These are phyloP conservation scores for carrot (Daucus carota) DNA, from an alignment of 129 eudicot species.

Conservation along the genomic window DNA sequence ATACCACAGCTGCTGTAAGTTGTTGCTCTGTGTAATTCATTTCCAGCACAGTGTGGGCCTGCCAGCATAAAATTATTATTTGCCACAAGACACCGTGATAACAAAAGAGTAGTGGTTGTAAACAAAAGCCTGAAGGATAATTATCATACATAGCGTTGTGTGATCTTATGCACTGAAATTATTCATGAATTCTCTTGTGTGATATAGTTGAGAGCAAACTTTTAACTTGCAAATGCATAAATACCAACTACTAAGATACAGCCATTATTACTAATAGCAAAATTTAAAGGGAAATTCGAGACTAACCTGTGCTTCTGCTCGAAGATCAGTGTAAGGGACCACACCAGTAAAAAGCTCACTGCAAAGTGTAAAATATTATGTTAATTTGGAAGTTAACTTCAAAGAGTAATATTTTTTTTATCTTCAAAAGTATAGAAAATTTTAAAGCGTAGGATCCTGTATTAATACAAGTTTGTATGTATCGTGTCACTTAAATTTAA, in stretches of 20 bases:
- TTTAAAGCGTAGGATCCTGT: not conserved
- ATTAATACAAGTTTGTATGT: not conserved
- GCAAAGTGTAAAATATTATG: conserved; percentile 23
- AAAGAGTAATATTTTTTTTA: not conserved
- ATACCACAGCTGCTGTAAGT: conserved; percentile 85
- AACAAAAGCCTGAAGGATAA: not conserved
- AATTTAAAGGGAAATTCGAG: not conserved
- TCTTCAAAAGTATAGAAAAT: not conserved
- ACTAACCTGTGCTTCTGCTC: conserved; percentile 92
- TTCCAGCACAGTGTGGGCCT: conserved; percentile 99
- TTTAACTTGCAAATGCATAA: no score
- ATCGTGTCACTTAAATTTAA: not conserved
- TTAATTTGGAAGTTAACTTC: conserved; percentile 5
- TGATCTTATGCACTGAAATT: not conserved
- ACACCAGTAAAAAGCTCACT: conserved; percentile 98
- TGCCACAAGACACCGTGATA: conserved; percentile 1
- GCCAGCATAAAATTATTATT: conserved; percentile 16
- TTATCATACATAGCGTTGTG: not conserved
- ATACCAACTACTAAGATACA: not conserved
- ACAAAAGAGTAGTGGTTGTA: not conserved
- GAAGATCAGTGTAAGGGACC: conserved; percentile 95
- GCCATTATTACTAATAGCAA: not conserved
- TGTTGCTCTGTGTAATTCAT: conserved; percentile 92
- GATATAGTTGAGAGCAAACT: not conserved
- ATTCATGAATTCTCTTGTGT: not conserved